Percentiles rank a stretch among this genome's conserved stretches.
phyloP scores from a whole-genome alignment of 1,284 basidiomycete species.

The Takashimella koratensis region DNA sequence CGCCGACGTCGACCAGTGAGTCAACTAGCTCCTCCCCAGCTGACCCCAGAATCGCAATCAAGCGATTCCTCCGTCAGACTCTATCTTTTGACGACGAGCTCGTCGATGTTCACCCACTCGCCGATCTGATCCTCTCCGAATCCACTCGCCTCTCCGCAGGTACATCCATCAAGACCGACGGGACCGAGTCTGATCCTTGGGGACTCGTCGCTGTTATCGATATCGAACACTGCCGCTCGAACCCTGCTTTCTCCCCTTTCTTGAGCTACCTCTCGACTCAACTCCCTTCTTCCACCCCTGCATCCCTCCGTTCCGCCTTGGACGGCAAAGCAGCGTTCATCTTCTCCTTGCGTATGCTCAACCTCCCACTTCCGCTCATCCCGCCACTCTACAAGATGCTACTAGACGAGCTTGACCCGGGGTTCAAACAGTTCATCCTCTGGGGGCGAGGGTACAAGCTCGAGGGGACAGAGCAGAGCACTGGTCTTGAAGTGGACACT shows the following conservation, averaged over 20 bases:
- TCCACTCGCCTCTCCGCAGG: constrained; percentile 57
- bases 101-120: constrained; percentile 66
- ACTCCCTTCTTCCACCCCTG: constrained; percentile 43
- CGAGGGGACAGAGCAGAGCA: constrained; percentile 40
- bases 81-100: constrained; percentile 74
- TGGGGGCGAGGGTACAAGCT: constrained; percentile 48
- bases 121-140: constrained; percentile 64
- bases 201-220: constrained; percentile 78
- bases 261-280: constrained; percentile 60
- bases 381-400: constrained; percentile 88
- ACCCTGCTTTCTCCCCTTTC: constrained; percentile 66
- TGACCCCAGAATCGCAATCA: constrained; percentile 61
- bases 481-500: constrained; percentile 39
- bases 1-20: constrained; percentile 68
- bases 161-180: constrained; percentile 89
- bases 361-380: constrained; percentile 86
- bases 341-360: constrained; percentile 79
- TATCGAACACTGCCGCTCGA: constrained; percentile 57
- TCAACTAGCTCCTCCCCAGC: not conserved
- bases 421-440: constrained; percentile 43
- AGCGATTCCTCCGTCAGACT: constrained; percentile 72
- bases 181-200: constrained; percentile 80
- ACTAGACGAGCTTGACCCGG: constrained; percentile 66
- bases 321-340: constrained; percentile 67
- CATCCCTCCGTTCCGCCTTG: constrained; percentile 38